A percentile compares a stretch with the other conserved stretches of the same genome.
phyloP scores from a whole-genome alignment of 192 early-diverging fungal genomes.

The Coemansia sp. region DNA sequence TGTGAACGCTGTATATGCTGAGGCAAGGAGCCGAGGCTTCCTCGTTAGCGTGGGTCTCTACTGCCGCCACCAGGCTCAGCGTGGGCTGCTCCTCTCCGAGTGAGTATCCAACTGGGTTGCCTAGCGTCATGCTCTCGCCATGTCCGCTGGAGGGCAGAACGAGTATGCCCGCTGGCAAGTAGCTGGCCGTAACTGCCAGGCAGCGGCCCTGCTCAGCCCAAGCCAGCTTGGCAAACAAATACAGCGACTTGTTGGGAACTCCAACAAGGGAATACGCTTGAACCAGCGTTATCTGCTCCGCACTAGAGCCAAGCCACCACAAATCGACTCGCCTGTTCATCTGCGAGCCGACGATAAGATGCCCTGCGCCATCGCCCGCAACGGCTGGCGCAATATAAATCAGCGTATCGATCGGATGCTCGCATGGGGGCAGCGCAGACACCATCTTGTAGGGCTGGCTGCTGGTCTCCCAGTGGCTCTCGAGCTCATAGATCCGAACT shows the following conservation, averaged over 20 bases:
- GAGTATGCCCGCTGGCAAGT: constrained; percentile 29
- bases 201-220: constrained; percentile 42
- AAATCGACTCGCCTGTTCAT: constrained; percentile 37
- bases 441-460: constrained; percentile 31
- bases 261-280: constrained; percentile 30
- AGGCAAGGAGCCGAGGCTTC: constrained; percentile 1
- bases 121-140: constrained; percentile 29
- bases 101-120: constrained; percentile 23
- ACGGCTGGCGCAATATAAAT: constrained; percentile 35
- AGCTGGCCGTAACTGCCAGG: constrained; percentile 25
- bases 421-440: constrained; percentile 27
- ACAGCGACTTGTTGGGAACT: constrained; percentile 12
- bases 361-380: constrained; percentile 33
- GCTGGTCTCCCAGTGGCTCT: constrained; percentile 25
- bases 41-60: constrained; percentile 17
- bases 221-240: constrained; percentile 29
- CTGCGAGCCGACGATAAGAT: constrained; percentile 28
- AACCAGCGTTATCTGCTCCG: constrained; percentile 21
- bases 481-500: constrained; percentile 38
- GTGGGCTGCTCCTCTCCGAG: constrained; percentile 37
- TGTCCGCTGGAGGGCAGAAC: constrained; percentile 20
- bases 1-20: constrained; percentile 47
- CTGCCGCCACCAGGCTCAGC: constrained; percentile 27
- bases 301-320: constrained; percentile 39
- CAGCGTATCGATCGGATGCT: constrained; percentile 32